phyloP scores from a whole-genome alignment of 2,329 filamentous ascomycete genomes.

The Penicillium crustosum region DNA sequence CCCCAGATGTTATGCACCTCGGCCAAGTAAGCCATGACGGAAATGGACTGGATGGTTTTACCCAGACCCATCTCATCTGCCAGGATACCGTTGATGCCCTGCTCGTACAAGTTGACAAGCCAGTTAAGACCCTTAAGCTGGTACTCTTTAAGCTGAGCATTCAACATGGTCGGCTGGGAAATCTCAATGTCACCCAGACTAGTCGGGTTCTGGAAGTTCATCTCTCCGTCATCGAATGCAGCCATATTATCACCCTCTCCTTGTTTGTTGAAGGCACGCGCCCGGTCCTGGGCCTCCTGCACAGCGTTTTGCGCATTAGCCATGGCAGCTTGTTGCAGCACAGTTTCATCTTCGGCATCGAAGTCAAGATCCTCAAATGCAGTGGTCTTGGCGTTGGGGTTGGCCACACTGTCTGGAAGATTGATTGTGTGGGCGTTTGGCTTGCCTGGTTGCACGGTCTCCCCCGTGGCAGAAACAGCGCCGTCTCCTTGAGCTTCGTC shows the following conservation, averaged over 20 bases:
- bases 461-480: slow-evolving; percentile 61
- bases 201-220: slow-evolving; percentile 99
- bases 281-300: slow-evolving; percentile 88
- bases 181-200: slow-evolving; percentile 93
- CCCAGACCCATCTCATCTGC: slow-evolving; percentile 99
- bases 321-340: slow-evolving; percentile 78
- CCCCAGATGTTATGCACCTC: slow-evolving; percentile 99
- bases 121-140: slow-evolving; percentile 99
- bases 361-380: slow-evolving; percentile 95
- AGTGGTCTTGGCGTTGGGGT: slow-evolving; percentile 71
- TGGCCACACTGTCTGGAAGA: slow-evolving; percentile 49
- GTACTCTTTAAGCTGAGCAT: slow-evolving; percentile 94
- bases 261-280: slow-evolving; percentile 89
- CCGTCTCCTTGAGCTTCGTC: slow-evolving; percentile 90
- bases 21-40: slow-evolving; percentile 97
- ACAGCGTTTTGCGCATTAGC: slow-evolving; percentile 96
- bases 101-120: slow-evolving; percentile 98
- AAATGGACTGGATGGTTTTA: slow-evolving; percentile 98
- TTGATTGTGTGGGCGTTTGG: slow-evolving; percentile 46
- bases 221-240: slow-evolving; percentile 88
- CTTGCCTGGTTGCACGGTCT: slow-evolving; percentile 35
- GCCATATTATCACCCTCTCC: slow-evolving; percentile 56
- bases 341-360: slow-evolving; percentile 87
- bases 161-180: slow-evolving; percentile 89
- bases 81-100: slow-evolving; percentile 98